These are phyloP conservation scores for Aureobasidium sp. DNA, from an alignment of 2,329 filamentous ascomycete species.

Conservation along the genomic window DNA sequence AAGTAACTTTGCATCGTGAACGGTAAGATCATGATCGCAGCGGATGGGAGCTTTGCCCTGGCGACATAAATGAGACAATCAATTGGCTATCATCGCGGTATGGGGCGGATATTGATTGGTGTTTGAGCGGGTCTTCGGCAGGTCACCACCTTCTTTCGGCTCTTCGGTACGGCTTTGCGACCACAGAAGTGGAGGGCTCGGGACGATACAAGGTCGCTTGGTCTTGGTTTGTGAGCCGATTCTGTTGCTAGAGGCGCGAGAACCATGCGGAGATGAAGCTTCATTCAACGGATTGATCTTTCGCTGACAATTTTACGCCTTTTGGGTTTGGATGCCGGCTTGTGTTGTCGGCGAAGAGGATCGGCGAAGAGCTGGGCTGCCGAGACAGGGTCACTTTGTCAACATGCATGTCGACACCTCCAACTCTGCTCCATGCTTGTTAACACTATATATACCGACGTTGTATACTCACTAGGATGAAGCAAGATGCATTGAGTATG, in stretches of 20 bases:
- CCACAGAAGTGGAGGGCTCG: not conserved
- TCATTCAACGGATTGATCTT: not conserved
- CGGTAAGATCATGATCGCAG: constrained; percentile 4
- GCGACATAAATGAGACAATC: constrained; percentile 8
- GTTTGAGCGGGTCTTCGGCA: not conserved
- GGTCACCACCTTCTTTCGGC: not conserved
- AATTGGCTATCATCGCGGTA: not conserved
- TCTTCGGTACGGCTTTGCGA: not conserved
- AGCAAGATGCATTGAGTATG: too few relatives aligned
- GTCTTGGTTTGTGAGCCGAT: not conserved
- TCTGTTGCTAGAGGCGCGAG: too few relatives aligned
- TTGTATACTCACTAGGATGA: too few relatives aligned
- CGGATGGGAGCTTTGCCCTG: not conserved
- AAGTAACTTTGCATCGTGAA: not conserved
- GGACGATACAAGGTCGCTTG: not conserved
- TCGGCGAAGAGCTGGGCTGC: too few relatives aligned
- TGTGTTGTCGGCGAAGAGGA: not conserved
- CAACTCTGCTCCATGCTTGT: not conserved
- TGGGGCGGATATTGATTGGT: not conserved
- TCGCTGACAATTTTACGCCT: not conserved
- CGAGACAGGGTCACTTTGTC: not conserved
- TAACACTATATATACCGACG: not conserved
- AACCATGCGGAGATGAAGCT: not conserved
- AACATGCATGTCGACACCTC: not conserved
- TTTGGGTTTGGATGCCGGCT: not conserved